phyloP scores from a whole-genome alignment of 768 basidiomycete genomes.

The Mycena rosella region DNA sequence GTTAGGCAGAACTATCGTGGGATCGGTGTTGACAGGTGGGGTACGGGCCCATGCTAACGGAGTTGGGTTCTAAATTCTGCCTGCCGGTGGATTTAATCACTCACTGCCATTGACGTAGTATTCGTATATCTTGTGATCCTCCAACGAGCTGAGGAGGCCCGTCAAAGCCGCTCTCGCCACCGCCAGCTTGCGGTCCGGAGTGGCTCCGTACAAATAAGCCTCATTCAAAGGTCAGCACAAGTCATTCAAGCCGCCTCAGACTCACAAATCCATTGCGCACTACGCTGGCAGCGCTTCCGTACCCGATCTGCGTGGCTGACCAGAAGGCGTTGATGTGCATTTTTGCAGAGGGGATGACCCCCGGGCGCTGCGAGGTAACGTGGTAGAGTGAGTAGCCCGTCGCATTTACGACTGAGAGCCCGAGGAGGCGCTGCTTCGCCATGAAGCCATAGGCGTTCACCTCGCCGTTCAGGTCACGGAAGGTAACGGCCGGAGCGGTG shows the following conservation, averaged over 20 bases:
- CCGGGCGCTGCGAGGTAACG: slow-evolving; percentile 1
- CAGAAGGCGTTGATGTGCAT: slow-evolving; percentile 13
- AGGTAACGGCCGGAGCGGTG: too few relatives aligned
- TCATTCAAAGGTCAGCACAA: background rate
- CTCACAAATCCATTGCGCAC: slow-evolving; percentile 20
- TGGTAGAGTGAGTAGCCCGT: slow-evolving; percentile 20
- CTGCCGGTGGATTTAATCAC: too few relatives aligned
- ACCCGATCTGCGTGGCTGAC: too few relatives aligned
- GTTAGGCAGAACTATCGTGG: too few relatives aligned
- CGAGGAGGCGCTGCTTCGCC: slow-evolving; percentile 17
- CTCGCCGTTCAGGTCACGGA: too few relatives aligned
- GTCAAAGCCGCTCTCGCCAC: slow-evolving; percentile 14
- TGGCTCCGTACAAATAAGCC: too few relatives aligned
- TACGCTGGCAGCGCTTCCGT: slow-evolving; percentile 20
- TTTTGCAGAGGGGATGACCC: slow-evolving; percentile 10
- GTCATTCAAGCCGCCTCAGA: background rate
- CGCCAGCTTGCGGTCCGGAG: slow-evolving; percentile 9
- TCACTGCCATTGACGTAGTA: slow-evolving; percentile 30
- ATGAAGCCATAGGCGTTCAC: slow-evolving; percentile 29
- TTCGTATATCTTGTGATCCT: slow-evolving; percentile 19
- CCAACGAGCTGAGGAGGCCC: background rate
- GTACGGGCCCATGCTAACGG: background rate
- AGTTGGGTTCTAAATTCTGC: too few relatives aligned
- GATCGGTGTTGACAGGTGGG: too few relatives aligned
- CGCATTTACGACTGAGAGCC: slow-evolving; percentile 9